These are phyloP conservation scores for Mycena floridula DNA, from an alignment of 768 basidiomycete genomes.

Conservation along the genomic window DNA sequence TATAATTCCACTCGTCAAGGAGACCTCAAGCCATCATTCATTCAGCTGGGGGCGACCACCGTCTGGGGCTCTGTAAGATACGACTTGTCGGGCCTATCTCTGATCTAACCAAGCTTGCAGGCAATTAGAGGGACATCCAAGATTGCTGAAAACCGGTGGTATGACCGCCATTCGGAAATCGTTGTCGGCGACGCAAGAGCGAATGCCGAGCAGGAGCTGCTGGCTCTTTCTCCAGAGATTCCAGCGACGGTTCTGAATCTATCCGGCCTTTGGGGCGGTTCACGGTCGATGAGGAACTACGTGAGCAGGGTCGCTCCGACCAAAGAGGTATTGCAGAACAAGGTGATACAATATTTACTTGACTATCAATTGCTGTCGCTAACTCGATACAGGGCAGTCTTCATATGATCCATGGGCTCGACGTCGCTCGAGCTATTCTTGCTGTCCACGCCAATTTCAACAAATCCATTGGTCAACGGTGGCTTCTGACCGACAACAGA, in stretches of 20 bases:
- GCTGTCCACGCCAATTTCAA: constrained; percentile 43
- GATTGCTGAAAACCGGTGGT: constrained; percentile 34
- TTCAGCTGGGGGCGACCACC: constrained; percentile 56
- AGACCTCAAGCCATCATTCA: constrained; percentile 30
- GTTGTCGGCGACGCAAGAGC: constrained; percentile 38
- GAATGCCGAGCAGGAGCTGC: constrained; percentile 48
- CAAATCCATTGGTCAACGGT: constrained; percentile 44
- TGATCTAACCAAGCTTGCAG: neutral
- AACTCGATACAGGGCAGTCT: constrained; percentile 38
- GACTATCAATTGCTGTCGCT: neutral
- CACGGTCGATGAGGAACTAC: constrained; percentile 43
- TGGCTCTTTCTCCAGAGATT: constrained; percentile 31
- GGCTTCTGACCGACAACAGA: constrained; percentile 48
- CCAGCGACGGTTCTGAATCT: constrained; percentile 55
- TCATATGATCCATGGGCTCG: constrained; percentile 57
- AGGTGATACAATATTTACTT: constrained; percentile 25
- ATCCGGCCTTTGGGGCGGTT: constrained; percentile 57
- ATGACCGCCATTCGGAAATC: constrained; percentile 46
- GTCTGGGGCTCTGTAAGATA: constrained; percentile 38
- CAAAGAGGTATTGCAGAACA: constrained; percentile 45
- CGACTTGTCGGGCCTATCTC: neutral
- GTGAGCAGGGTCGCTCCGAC: constrained; percentile 46
- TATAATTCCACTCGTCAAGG: constrained; percentile 32
- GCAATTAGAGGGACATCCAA: neutral
- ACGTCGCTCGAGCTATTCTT: constrained; percentile 53